phyloP scores from a whole-genome alignment of 352 stramenopile genomes.

The Phytophthora chlamydospora region DNA sequence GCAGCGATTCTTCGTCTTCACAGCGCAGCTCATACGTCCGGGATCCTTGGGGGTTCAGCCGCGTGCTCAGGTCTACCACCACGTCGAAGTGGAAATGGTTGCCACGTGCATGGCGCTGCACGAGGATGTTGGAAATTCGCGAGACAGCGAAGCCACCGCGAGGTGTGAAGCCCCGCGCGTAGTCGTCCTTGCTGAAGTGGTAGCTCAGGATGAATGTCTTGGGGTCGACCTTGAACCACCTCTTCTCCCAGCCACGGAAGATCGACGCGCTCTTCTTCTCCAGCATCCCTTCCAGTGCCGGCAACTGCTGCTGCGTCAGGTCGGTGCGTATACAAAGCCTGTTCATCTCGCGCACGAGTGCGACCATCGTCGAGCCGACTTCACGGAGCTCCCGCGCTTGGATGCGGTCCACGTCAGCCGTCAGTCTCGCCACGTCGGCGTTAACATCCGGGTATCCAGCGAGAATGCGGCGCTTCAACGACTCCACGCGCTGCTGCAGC shows the following conservation, averaged over 20 bases:
- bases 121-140: conserved; percentile 64
- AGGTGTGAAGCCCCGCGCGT: conserved; percentile 63
- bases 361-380: conserved; percentile 56
- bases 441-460: conserved; percentile 46
- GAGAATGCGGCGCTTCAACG: conserved; percentile 52
- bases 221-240: conserved; percentile 73
- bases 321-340: conserved; percentile 46
- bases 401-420: conserved; percentile 48
- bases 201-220: conserved; percentile 76
- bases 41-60: conserved; percentile 57
- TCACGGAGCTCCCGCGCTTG: conserved; percentile 42
- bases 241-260: conserved; percentile 70
- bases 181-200: conserved; percentile 71
- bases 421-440: conserved; percentile 45
- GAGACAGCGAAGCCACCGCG: conserved; percentile 63
- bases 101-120: conserved; percentile 44
- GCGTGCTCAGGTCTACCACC: conserved; percentile 70
- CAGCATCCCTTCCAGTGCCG: conserved; percentile 65
- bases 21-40: conserved; percentile 77
- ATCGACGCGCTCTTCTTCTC: conserved; percentile 84
- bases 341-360: conserved; percentile 64
- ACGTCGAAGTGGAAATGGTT: conserved; percentile 69
- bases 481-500: conserved; percentile 63
- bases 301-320: conserved; percentile 40
- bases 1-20: conserved; percentile 55